phyloP scores from a whole-genome alignment of 1,284 basidiomycete genomes.

The Ceratobasidium sp. region DNA sequence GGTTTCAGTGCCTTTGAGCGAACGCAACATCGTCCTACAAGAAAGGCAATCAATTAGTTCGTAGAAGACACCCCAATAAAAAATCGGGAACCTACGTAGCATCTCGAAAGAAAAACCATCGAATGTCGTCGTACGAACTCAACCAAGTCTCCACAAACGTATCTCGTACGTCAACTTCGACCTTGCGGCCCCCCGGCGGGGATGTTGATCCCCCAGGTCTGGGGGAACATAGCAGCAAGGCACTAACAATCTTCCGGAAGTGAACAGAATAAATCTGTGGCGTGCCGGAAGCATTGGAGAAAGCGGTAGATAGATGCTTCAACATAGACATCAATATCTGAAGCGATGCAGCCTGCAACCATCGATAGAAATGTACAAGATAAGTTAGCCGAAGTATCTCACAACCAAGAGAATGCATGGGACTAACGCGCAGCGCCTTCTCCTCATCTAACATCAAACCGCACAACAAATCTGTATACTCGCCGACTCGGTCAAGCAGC shows the following conservation, averaged over 20 bases:
- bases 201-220: conserved; percentile 43
- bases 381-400: not conserved
- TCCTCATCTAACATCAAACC: conserved; percentile 80
- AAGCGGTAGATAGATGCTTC: conserved; percentile 76
- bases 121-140: conserved; percentile 86
- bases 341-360: conserved; percentile 74
- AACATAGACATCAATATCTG: conserved; percentile 84
- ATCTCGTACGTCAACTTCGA: conserved; percentile 70
- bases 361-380: conserved; percentile 33
- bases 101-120: conserved; percentile 93
- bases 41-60: conserved; percentile 33
- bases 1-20: conserved; percentile 12
- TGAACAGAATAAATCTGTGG: conserved; percentile 76
- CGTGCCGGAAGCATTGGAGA: conserved; percentile 59
- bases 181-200: conserved; percentile 49
- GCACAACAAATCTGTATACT: conserved; percentile 73
- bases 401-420: not conserved
- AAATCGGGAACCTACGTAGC: conserved; percentile 63
- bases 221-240: conserved; percentile 69
- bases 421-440: conserved; percentile 65
- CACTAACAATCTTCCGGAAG: conserved; percentile 72
- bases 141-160: conserved; percentile 77
- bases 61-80: not conserved
- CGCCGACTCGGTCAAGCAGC: conserved; percentile 75
- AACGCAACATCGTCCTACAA: conserved; percentile 22